Evolutionary conservation across 208 protist genomes (phyloP).

Genomic region (Naegleria fowleri): DNA sequence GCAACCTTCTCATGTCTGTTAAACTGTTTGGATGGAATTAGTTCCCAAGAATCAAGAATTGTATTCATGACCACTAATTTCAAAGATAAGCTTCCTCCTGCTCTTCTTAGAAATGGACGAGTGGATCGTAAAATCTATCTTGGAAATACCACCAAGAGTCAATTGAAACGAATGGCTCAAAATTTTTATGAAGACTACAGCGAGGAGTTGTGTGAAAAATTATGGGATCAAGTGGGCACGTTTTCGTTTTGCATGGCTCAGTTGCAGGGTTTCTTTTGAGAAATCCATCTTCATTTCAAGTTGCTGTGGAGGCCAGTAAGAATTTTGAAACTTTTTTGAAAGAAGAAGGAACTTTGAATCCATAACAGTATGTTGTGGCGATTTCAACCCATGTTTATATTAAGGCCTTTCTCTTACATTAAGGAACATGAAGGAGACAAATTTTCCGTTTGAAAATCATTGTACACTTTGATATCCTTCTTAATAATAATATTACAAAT

Average conservation of each 20-base stretch:
- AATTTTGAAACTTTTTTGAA: not conserved
- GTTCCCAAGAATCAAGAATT: slow-evolving; percentile 64
- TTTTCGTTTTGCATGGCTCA: not conserved
- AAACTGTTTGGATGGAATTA: slow-evolving; percentile 86
- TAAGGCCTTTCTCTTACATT: too few species aligned
- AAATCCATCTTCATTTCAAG: not conserved
- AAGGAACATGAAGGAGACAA: too few species aligned
- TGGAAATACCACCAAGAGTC: slow-evolving; percentile 56
- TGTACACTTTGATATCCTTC: too few species aligned
- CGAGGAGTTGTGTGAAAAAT: not conserved
- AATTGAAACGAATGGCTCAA: slow-evolving; percentile 67
- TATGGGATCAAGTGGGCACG: not conserved
- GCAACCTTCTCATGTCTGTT: slow-evolving; percentile 85
- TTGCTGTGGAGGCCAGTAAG: not conserved
- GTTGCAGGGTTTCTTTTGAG: not conserved
- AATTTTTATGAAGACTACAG: slow-evolving; percentile 61
- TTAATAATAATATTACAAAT: too few species aligned
- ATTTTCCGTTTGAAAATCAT: too few species aligned
- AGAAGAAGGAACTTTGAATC: not conserved
- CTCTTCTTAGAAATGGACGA: slow-evolving; percentile 70
- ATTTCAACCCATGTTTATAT: too few species aligned
- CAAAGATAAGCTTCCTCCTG: slow-evolving; percentile 70
- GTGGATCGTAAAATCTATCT: slow-evolving; percentile 79
- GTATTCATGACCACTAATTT: slow-evolving; percentile 89
- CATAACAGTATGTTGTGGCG: not conserved